Evolutionary conservation across 129 eudicot genomes (phyloP), one percentile per base, ranked within the genome.

Genomic region (Flaveria bidentis): DNA sequence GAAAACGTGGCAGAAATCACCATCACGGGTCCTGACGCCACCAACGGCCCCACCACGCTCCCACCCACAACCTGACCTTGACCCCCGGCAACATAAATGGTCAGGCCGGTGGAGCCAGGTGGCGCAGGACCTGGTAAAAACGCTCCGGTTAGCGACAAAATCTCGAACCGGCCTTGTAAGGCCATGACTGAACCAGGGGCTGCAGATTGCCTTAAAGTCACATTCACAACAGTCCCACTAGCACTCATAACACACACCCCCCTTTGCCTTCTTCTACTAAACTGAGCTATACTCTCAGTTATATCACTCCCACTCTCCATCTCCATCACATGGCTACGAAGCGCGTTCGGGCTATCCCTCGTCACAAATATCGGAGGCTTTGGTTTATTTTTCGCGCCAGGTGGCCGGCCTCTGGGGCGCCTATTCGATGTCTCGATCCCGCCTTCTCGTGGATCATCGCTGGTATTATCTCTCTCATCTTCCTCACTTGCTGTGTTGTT

Each of bases 21-120:
- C 84, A 90, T 85, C 46, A 90, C 96, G 1, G 96, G 92, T 8
- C 96, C 96, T 8, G 90, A 85, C 0, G 96, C 96, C 9, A 87
- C 84, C 18, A 90, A 82, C 45, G 90, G 60, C 23, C 96, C 96
- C 46, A 85, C 92, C 71, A 90, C 92, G 62, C 88, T 81, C 52
- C 96, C 96, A 8, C 96, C 96, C 7, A 90, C 90, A 2, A 89
- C 96, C 69, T 89, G 96, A 20, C 96, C 96, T 71, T 85, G 96
- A 47, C 90, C 96, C 3, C 96, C 96, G 4, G 91, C 96, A 10
- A 87, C 72, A 66, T 90, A 90, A 25, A 87, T 90, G 26, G 96
- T 85, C n/a, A 90, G 66, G 0, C 92, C 92, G 5, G 88, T 87
- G 14, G 96, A 84, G 0, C 92, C 96, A 2, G 92, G 96, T 10